These are phyloP conservation scores for Emergomyces orientalis DNA, from an alignment of 2,329 filamentous ascomycete species.

Conservation along the genomic window DNA sequence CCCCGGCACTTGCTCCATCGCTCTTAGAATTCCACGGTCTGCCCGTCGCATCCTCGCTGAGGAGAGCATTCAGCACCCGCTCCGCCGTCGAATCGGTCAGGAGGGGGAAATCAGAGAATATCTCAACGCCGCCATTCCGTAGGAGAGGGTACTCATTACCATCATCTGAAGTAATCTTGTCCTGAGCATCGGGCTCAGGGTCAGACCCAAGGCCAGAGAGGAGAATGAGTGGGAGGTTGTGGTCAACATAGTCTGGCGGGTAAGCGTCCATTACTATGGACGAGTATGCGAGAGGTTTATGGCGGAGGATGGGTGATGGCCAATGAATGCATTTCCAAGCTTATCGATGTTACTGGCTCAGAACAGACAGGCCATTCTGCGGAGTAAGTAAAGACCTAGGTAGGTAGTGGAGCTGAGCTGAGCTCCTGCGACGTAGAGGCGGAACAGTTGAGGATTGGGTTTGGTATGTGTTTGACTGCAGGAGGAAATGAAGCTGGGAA, in stretches of 20 bases:
- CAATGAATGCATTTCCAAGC: background rate
- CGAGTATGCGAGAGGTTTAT: background rate
- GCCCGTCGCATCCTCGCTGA: conserved; percentile 53
- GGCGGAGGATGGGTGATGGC: background rate
- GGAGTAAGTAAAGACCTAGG: too few relatives aligned
- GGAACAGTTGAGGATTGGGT: background rate
- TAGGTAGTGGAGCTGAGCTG: background rate
- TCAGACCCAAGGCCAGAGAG: conserved; percentile 60
- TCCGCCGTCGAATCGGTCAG: conserved; percentile 57
- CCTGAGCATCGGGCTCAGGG: conserved; percentile 23
- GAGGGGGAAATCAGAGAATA: conserved; percentile 61
- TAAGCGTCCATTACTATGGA: conserved; percentile 39
- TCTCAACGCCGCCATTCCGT: conserved; percentile 48
- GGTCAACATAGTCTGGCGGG: conserved; percentile 62
- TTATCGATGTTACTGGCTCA: background rate
- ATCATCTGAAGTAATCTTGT: conserved; percentile 11
- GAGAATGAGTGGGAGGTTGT: conserved; percentile 76
- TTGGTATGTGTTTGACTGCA: background rate
- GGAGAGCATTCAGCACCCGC: conserved; percentile 56
- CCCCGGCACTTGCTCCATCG: conserved; percentile 40
- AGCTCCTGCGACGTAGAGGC: background rate
- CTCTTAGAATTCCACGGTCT: conserved; percentile 59
- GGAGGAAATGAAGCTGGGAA: background rate
- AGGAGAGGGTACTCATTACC: conserved; percentile 42
- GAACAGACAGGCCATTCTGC: background rate